Percentiles rank a stretch among this genome's conserved stretches.
These are phyloP conservation scores for Chaetomiaceae sp. DNA, from an alignment of 2,329 filamentous ascomycete species.

Conservation along the genomic window DNA sequence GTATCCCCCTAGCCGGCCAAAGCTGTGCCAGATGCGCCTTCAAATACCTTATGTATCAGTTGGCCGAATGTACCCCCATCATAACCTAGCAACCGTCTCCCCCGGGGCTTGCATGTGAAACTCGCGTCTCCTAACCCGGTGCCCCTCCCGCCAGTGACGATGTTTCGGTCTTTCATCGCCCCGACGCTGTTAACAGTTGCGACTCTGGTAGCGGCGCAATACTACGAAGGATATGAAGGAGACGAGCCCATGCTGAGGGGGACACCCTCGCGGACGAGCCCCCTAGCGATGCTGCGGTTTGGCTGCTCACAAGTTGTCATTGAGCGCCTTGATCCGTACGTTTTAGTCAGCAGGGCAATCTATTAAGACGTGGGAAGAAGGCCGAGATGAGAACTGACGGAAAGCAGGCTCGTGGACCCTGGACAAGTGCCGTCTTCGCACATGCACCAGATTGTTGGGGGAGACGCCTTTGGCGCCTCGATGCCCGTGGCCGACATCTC, in stretches of 20 bases:
- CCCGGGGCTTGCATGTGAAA: too few relatives aligned
- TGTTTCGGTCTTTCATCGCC: neutral
- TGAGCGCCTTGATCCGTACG: neutral
- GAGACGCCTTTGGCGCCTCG: neutral
- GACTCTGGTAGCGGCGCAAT: neutral
- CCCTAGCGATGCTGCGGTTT: neutral
- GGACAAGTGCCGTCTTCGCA: neutral
- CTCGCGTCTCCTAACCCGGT: too few relatives aligned
- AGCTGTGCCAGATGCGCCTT: too few relatives aligned
- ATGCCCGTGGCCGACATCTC: neutral
- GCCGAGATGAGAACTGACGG: neutral
- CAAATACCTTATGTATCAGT: too few relatives aligned
- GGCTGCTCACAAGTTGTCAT: neutral
- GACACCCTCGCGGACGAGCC: neutral
- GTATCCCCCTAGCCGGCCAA: too few relatives aligned
- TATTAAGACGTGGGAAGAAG: neutral
- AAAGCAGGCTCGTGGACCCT: neutral
- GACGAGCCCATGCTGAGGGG: slow-evolving; percentile 1
- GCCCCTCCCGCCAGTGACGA: too few relatives aligned
- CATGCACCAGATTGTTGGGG: neutral
- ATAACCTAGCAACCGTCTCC: too few relatives aligned
- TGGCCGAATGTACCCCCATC: too few relatives aligned
- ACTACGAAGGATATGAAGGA: neutral
- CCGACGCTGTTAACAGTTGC: too few relatives aligned
- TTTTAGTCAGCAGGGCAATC: too few relatives aligned